Conservation (phyloP, 768 basidiomycete species). For the Leccinum disarticulatum region DNA sequence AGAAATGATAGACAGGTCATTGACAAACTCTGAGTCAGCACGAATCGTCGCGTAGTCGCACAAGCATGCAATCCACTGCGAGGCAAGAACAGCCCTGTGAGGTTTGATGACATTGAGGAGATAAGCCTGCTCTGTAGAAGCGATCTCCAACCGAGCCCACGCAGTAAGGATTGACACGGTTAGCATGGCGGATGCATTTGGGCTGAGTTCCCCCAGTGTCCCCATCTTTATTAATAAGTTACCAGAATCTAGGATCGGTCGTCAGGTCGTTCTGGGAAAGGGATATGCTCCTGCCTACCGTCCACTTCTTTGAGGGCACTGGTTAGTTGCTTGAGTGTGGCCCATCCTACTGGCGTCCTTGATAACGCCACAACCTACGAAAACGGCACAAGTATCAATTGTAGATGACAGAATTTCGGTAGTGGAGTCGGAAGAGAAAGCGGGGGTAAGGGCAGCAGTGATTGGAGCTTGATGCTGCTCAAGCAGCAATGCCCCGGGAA, state of each 20-base stretch:
- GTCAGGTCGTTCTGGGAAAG: constrained; percentile 7
- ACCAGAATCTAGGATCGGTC: constrained; percentile 58
- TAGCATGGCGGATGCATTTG: constrained; percentile 94
- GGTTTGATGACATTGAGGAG: constrained; percentile 81
- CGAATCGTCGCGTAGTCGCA: constrained; percentile 91
- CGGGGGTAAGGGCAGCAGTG: constrained; percentile 94
- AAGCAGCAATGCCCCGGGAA: constrained; percentile 82
- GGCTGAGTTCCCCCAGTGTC: constrained; percentile 81
- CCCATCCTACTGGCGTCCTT: constrained; percentile 92
- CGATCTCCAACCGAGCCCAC: constrained; percentile 90
- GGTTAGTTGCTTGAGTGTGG: constrained; percentile 84
- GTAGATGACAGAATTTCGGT: constrained; percentile 94
- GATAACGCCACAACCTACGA: constrained; percentile 92
- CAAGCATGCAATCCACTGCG: constrained; percentile 85
- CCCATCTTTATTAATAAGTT: constrained; percentile 70
- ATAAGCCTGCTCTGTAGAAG: constrained; percentile 72
- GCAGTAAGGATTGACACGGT: constrained; percentile 90
- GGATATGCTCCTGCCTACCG: constrained; percentile 44
- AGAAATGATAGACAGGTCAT: constrained; percentile 71
- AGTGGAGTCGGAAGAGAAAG: constrained; percentile 92
- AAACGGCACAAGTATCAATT: constrained; percentile 90
- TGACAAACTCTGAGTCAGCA: constrained; percentile 82
- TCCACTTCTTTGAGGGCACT: constrained; percentile 87
- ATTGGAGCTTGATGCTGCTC: constrained; percentile 99
- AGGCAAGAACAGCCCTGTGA: constrained; percentile 68